Base-by-base conservation (phyloP, 1,139 yeast species). In the Ashbya aceris region DNA sequence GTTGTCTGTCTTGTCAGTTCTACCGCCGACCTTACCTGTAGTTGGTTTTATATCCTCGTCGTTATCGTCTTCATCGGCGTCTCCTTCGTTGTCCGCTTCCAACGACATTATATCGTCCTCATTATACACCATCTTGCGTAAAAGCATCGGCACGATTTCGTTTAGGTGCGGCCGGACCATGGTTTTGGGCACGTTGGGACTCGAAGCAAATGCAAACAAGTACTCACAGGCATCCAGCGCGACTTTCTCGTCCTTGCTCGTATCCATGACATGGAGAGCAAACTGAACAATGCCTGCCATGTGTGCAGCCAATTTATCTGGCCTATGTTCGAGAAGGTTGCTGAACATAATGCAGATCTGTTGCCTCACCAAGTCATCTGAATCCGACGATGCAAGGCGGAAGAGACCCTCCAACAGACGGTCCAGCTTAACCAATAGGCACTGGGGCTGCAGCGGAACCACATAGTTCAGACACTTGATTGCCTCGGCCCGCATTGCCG, bases 201-300 rank as follows among this genome's bases (percentile, higher is more conserved):
- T 69, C 9, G 86, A 82, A 1, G 94, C 78, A 44, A 91, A 70
- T 1, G 84, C 79, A 41, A 91, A 71, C 49, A 93, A 68, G 54
- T 91, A 87, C 64, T 91, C 98, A 63, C 96, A 86, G 2, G 95
- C 97, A 60, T 87, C 96, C 40, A 87, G 68, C 0, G 95, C 83
- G 33, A 87, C 93, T 43, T 73, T 79, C 49, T 83, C 93, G 49
- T 79, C 77, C 26, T 37, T 35, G 30, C 33, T 23, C 14, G 28
- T 37, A 7, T 26, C 34, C 68, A 91, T 78, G 48, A 89, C 75
- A 61, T 89, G 96, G 45, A 86, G 64, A 58, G 91, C 79, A 66
- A 84, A 91, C 51, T 80, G 76, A 40, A 91, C 75, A 12, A 91
- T 87, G 4, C 97, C 97, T 44, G 74, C 79, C 45, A 91, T 63